Evolutionary conservation across 768 basidiomycete genomes (phyloP).

Genomic region (Boletus insuetus): DNA sequence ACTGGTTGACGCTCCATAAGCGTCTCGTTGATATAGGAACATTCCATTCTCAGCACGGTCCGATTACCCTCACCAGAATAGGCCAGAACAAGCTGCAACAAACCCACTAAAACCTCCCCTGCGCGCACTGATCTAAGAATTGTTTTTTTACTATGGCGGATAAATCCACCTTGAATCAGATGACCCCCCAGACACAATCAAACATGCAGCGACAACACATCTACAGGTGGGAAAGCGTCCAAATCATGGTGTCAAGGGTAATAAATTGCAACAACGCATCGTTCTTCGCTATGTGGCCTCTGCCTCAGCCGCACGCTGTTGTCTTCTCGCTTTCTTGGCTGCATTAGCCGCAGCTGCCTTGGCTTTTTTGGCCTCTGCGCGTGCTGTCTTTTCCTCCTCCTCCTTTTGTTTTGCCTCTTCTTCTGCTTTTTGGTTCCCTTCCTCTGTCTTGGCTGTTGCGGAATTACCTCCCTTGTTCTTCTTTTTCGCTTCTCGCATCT

Average conservation of each 20-base stretch:
- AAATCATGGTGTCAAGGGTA: conserved; percentile 1
- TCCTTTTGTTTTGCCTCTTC: conserved; percentile 76
- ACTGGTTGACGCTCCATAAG: conserved; percentile 13
- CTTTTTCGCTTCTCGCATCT: conserved; percentile 90
- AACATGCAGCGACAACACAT: conserved; percentile 3
- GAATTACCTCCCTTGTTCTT: conserved; percentile 43
- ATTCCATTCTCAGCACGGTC: neutral
- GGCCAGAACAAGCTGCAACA: no score
- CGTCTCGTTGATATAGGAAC: conserved; percentile 17
- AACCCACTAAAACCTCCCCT: no score
- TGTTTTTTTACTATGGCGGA: neutral
- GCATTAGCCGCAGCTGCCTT: conserved; percentile 86
- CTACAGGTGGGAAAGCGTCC: neutral
- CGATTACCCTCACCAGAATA: neutral
- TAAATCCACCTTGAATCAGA: conserved; percentile 4
- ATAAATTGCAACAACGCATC: no score
- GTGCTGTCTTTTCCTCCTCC: conserved; percentile 74
- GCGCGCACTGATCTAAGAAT: conserved; percentile 2
- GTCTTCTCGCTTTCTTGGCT: conserved; percentile 84
- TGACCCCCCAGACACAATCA: conserved; percentile 1
- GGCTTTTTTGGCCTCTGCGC: conserved; percentile 78
- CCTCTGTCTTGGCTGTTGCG: conserved; percentile 47
- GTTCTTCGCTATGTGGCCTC: no score
- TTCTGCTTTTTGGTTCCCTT: conserved; percentile 62
- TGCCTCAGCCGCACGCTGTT: conserved; percentile 52